Evolutionary conservation across 805 yeast genomes (phyloP).

Genomic region (Lachancea meyersii): DNA sequence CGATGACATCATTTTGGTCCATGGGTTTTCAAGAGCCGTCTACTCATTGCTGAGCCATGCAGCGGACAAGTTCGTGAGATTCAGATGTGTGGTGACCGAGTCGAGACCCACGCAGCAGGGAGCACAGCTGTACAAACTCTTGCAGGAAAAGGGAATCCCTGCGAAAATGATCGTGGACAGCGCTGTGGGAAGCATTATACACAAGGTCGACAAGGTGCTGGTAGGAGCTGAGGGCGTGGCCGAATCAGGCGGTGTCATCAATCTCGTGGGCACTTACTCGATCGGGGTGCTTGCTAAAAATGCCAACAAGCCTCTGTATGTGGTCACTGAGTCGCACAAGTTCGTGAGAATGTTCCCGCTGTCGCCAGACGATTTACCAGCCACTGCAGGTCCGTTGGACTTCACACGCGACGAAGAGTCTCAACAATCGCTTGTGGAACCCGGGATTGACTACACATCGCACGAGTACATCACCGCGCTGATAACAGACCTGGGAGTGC

Average conservation of each 20-base stretch:
- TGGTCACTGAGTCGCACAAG: conserved; percentile 90
- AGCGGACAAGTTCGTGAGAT: conserved; percentile 68
- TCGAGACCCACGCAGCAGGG: conserved; percentile 83
- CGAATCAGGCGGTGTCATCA: conserved; percentile 96
- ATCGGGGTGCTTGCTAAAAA: conserved; percentile 87
- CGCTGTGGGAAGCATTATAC: conserved; percentile 88
- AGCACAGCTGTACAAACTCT: conserved; percentile 56
- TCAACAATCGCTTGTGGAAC: conserved; percentile 38
- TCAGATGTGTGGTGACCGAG: conserved; percentile 88
- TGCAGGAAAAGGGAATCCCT: conserved; percentile 73
- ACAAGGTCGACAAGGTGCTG: conserved; percentile 84
- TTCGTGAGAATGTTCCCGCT: conserved; percentile 94
- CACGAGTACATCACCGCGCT: conserved; percentile 93
- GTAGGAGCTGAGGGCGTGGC: conserved; percentile 99
- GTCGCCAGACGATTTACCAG: conserved; percentile 85
- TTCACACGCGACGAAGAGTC: conserved; percentile 32
- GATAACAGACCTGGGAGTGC: conserved; percentile 91
- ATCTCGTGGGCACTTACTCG: conserved; percentile 91
- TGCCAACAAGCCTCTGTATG: conserved; percentile 89
- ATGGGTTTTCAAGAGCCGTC: conserved; percentile 89
- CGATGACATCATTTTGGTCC: conserved; percentile 85
- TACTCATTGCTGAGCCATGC: conserved; percentile 70
- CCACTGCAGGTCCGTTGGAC: conserved; percentile 42
- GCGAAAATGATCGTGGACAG: conserved; percentile 83
- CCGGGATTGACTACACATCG: conserved; percentile 86